phyloP scores from a whole-genome alignment of 768 basidiomycete species.

The Paxillus involutus region DNA sequence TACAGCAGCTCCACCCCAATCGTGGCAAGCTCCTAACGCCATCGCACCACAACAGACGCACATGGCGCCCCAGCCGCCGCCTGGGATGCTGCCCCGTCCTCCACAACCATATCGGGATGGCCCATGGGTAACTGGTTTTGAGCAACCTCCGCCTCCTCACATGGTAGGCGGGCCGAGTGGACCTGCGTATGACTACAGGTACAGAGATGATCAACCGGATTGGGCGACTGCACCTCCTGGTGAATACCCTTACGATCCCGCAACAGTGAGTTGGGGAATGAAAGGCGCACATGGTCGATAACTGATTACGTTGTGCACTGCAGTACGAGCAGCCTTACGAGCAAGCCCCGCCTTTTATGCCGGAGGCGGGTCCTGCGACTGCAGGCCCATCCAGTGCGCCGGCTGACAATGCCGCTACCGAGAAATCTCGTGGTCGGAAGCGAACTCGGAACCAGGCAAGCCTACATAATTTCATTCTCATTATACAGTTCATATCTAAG shows the following conservation, averaged over 20 bases:
- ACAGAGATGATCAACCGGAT: slow-evolving; percentile 55
- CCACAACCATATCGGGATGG: slow-evolving; percentile 46
- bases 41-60: slow-evolving; percentile 70
- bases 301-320: slow-evolving; percentile 8
- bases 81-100: slow-evolving; percentile 48
- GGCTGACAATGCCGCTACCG: slow-evolving; percentile 27
- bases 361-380: slow-evolving; percentile 48
- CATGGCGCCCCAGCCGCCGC: slow-evolving; percentile 45
- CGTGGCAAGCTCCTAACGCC: slow-evolving; percentile 62
- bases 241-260: slow-evolving; percentile 56
- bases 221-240: slow-evolving; percentile 43
- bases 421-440: slow-evolving; percentile 66
- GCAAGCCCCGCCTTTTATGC: slow-evolving; percentile 54
- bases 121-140: slow-evolving; percentile 57
- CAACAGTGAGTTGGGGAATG: slow-evolving; percentile 37
- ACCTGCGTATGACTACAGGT: slow-evolving; percentile 57
- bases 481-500: slow-evolving; percentile 1
- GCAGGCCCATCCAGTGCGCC: slow-evolving; percentile 40
- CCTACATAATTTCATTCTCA: neutral
- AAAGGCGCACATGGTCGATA: neutral
- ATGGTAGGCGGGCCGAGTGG: slow-evolving; percentile 46
- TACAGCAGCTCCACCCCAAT: slow-evolving; percentile 52
- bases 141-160: slow-evolving; percentile 46
- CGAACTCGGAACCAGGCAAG: slow-evolving; percentile 60
- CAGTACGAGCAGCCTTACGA: slow-evolving; percentile 61